phyloP scores from a whole-genome alignment of 345 rosid genomes.

The Trapa bicornis region DNA sequence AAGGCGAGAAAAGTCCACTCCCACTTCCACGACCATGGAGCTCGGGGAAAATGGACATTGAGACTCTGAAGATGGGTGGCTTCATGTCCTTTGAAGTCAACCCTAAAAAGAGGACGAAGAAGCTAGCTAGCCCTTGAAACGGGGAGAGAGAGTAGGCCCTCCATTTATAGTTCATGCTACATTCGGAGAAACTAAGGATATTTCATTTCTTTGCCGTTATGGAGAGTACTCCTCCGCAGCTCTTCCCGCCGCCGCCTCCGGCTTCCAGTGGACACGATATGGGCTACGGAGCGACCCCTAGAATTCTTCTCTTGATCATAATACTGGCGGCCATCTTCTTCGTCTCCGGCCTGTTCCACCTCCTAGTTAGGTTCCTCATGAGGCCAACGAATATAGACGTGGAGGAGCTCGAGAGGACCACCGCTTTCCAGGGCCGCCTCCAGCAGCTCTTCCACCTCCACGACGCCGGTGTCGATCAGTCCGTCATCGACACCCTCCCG shows the following conservation, averaged over 20 bases:
- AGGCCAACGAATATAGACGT: conserved; percentile 54
- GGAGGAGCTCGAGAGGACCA: conserved; percentile 50
- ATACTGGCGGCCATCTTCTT: conserved; percentile 85
- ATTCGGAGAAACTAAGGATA: too few species aligned
- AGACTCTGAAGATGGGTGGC: conserved; percentile 12
- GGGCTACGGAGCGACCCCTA: conserved; percentile 65
- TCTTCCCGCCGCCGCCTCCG: conserved; percentile 16
- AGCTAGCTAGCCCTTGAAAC: background rate
- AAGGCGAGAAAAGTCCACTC: background rate
- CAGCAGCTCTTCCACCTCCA: conserved; percentile 94
- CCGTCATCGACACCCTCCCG: conserved; percentile 89
- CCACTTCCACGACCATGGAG: background rate
- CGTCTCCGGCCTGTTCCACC: conserved; percentile 83
- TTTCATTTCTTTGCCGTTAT: too few species aligned
- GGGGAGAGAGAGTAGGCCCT: too few species aligned
- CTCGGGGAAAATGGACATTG: background rate
- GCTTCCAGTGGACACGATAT: conserved; percentile 32
- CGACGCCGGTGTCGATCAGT: conserved; percentile 93
- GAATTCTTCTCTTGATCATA: conserved; percentile 60
- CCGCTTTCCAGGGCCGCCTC: conserved; percentile 91
- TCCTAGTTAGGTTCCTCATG: conserved; percentile 57
- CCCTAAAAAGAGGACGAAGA: conserved; percentile 4
- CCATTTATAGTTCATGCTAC: too few species aligned
- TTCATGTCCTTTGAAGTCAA: conserved; percentile 17
- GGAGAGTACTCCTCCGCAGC: conserved; percentile 1